Evolutionary conservation across 176 grass and related monocot species (phyloP), one percentile per base, ranked within the genome.

Genomic region (Paspalum vaginatum): DNA sequence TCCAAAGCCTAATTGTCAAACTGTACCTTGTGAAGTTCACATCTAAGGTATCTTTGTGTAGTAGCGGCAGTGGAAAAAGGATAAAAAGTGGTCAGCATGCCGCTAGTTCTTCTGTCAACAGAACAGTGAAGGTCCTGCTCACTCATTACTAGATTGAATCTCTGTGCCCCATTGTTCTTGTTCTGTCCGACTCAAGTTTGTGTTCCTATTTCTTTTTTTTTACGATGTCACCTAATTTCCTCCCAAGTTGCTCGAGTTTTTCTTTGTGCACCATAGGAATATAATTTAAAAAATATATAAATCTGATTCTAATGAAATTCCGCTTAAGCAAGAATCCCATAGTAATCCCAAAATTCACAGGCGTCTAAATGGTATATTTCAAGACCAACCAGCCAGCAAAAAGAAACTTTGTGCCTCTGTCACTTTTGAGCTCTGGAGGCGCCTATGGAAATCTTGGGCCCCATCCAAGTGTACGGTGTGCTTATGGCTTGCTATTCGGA

Each of bases 101-200:
- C 68, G 37, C 41, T 66, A 66, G 4, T 63, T 68, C 40, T 76
- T 76, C 20, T 75, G 18, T 76, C 21, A 72, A 54, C 1, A 46
- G 55, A 47, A 55, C 12, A 24, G 18, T 57, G 32, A 42, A 74
- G 14, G 14, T 51, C 9, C 32, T 61, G 24, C 11, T 27, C 58
- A 32, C 32, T 32, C 32, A 32, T 32, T 32, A 32, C 32, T 32
- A 32, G 32, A 32, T 32, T 32, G 32, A 32, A 32, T 32, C 32
- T 32, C 32, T 3, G 32, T 32, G 32, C 32, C 32, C 32, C 32
- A 32, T 32, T 2, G 32, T 32, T 32, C 32, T 2, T 32, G 32
- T 32, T 32, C 32, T 32, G 32, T 32, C 32, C 32, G 32, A 32
- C 32, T 32, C 32, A 32, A 32, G 32, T 32, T 32, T 32, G 32